phyloP scores from a whole-genome alignment of 768 basidiomycete genomes.

The Tulasnella sp. region DNA sequence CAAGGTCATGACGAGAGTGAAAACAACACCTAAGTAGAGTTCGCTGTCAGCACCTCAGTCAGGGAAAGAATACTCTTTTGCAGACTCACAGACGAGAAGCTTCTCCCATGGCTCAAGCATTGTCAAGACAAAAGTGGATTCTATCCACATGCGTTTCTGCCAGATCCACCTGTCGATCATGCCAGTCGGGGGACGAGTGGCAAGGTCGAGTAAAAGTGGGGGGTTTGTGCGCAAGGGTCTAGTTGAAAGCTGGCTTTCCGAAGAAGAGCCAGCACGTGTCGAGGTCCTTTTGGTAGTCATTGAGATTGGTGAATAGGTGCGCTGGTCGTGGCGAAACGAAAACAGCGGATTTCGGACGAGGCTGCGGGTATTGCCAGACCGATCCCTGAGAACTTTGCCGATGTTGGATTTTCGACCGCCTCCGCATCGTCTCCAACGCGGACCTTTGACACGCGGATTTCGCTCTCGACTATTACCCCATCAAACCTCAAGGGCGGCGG shows the following conservation, averaged over 20 bases:
- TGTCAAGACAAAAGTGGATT: conserved; percentile 55
- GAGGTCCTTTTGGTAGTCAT: neutral
- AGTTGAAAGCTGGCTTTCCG: neutral
- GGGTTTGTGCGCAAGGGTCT: conserved; percentile 18
- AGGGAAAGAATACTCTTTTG: neutral
- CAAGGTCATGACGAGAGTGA: conserved; percentile 42
- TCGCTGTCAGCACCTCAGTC: neutral
- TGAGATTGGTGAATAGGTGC: neutral
- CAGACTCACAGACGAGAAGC: conserved; percentile 50
- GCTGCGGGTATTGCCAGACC: neutral
- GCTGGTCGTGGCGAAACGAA: neutral
- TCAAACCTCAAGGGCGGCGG: neutral
- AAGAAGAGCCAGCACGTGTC: neutral
- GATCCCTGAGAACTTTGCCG: neutral
- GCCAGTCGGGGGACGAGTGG: neutral
- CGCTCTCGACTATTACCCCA: conserved; percentile 10
- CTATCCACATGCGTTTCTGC: conserved; percentile 53
- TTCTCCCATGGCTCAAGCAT: conserved; percentile 71
- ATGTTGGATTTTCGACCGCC: conserved; percentile 4
- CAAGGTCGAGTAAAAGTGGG: neutral
- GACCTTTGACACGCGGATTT: conserved; percentile 9
- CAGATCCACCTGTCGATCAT: conserved; percentile 40
- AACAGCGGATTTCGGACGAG: neutral
- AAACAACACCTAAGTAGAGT: conserved; percentile 40
- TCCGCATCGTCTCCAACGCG: conserved; percentile 9